Base-by-base conservation (phyloP, 352 stramenopile genomes). In the Globisporangium cylindrosporum region DNA sequence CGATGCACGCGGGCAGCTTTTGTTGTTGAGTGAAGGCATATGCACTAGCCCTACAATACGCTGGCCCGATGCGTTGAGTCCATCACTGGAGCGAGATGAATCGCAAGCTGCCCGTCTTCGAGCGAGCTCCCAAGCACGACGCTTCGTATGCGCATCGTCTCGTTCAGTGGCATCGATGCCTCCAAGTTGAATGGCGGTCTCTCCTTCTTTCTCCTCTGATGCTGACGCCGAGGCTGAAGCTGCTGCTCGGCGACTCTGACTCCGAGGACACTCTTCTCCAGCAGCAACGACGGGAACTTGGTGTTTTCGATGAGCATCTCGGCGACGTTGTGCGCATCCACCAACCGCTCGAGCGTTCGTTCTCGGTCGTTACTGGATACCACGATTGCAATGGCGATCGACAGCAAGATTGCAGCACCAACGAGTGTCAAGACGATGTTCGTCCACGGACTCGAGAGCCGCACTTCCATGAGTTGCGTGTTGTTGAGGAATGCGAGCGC, bases 401-500 rank as follows among this genome's bases (percentile, higher is more conserved):
- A 6, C 1, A 68, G 14, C 7, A 72, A 61, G 1, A 69, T 12
- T 10, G 27, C 27, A 8, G 59, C 66, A 8, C 66, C 66, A 3
- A 27, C n/a, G 9, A 67, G 29, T 3, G 66, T 67, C 24, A 67
- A 29, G 12, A 41, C 41, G 20, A 59, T 53, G 54, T 68, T 72
- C 27, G 32, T 18, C n/a, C 41, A 27, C 29, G 66, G 66, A 49
- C 48, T 60, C 3, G 66, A 55, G n/a, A 64, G 38, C 5, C 59
- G 36, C 38, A 64, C 59, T 15, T 64, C 61, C 25, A 69, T 32
- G 15, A 29, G n/a, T 22, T 69, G 67, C 0, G n/a, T n/a, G 57
- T 73, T 73, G 29, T 36, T 34, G 9, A 67, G 43, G 51, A 73
- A 73, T 1, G 22, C 14, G 25, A 73, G 57, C 27, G 57, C 55